Evolutionary conservation across 1,139 yeast genomes (phyloP), one percentile per base, ranked within the genome.

Genomic region (Zygotorulaspora mrakii): DNA sequence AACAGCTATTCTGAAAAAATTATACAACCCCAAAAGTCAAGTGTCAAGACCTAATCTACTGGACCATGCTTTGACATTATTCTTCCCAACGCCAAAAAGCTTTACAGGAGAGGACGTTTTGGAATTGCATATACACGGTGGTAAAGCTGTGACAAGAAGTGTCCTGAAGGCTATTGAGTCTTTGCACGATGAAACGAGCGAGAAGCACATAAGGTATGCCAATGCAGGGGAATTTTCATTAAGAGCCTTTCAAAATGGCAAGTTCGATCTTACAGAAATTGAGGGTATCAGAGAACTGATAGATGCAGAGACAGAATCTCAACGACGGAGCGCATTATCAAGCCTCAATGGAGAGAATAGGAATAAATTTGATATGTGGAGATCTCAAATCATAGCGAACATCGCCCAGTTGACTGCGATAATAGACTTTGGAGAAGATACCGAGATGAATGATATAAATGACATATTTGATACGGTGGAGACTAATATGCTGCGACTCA

Each of bases 341-440:
- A 79, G 91, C 14, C 77, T 89, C 50, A 74, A 79, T 4, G 97
- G 97, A 1, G 66, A 72, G 31, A 77, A 81, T 35, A 77, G 73
- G 44, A 48, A 55, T 6, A 51, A 74, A 16, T 86, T 87, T 54
- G 60, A 61, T 4, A 35, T 56, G 1, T 89, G 98, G 97, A 70
- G 96, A 53, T 59, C 70, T 9, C 66, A 70, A 16, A 71, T 91
- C 1, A 70, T 91, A 2, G 68, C 77, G 3, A 74, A 78, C 47
- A 75, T 83, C 42, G 95, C 95, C 0, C 65, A 82, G 39, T 62
- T 91, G 35, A 81, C 97, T 0, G 95, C 97, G 0, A 73, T 89
- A 2, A 86, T 91, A 35, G 98, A 94, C 63, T 91, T 91, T 36
- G 96, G 95, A n/a, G 98, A 91, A 49, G 95, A 87, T 50, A 86